Evolutionary conservation across 2,329 filamentous ascomycete species (phyloP).

Genomic region (Hysterium pulicare): DNA sequence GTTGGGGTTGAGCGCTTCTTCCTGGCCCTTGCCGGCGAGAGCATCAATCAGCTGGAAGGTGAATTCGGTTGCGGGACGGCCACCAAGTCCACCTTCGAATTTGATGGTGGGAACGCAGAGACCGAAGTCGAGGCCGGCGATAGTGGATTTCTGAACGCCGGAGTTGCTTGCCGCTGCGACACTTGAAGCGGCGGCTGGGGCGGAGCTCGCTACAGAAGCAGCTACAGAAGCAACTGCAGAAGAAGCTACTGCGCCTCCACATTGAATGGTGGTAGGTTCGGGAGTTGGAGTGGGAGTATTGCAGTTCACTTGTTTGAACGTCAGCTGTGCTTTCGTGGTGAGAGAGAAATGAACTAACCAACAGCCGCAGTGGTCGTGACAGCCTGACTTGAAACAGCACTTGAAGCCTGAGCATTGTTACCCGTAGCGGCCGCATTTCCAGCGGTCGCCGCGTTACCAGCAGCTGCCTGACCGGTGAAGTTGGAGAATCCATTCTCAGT

Average conservation of each 20-base stretch:
- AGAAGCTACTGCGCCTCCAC: background rate
- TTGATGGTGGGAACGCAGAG: constrained; percentile 53
- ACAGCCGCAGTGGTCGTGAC: too few species aligned
- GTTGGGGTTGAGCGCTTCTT: constrained; percentile 67
- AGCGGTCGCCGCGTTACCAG: constrained; percentile 13
- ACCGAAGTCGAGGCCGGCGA: constrained; percentile 33
- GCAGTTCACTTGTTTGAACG: too few species aligned
- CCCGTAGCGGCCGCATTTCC: background rate
- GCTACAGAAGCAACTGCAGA: constrained; percentile 5
- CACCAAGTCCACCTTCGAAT: constrained; percentile 54
- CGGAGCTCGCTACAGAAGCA: constrained; percentile 4
- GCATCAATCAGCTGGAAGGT: constrained; percentile 67
- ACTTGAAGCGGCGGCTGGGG: constrained; percentile 5
- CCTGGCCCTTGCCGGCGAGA: constrained; percentile 58
- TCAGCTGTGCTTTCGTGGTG: too few species aligned
- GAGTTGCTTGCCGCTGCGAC: constrained; percentile 8
- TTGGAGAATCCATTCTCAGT: constrained; percentile 59
- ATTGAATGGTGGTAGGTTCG: too few species aligned
- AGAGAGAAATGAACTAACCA: too few species aligned
- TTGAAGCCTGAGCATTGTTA: too few species aligned
- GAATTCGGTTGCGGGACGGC: constrained; percentile 55
- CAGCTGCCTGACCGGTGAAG: constrained; percentile 49
- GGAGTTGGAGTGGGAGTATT: too few species aligned
- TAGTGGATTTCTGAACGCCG: constrained; percentile 2
- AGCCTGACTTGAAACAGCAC: too few species aligned